Evolutionary conservation across 345 rosid genomes (phyloP).

Genomic region (Lumnitzera littorea): DNA sequence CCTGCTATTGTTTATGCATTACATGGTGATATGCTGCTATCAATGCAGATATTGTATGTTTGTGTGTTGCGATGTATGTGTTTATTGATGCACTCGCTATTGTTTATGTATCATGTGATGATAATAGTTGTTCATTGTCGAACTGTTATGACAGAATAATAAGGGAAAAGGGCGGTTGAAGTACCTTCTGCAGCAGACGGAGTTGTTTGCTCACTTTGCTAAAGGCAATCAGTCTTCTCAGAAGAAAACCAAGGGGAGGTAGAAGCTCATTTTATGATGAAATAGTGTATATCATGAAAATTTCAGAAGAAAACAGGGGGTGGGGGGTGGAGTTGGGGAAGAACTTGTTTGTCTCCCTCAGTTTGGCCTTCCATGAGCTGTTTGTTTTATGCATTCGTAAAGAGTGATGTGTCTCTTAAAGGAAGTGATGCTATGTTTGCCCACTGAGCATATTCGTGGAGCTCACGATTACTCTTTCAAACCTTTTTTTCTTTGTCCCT

Average conservation of each 20-base stretch:
- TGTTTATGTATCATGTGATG: neutral
- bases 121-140: conserved; percentile 8
- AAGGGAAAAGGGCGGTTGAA: conserved; percentile 85
- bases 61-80: neutral
- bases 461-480: no score
- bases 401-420: no score
- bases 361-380: neutral
- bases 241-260: conserved; percentile 86
- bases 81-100: neutral
- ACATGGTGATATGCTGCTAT: conserved; percentile 46
- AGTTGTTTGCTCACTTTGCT: conserved; percentile 95
- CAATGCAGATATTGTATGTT: conserved; percentile 85
- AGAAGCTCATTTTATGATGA: neutral
- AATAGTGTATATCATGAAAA: neutral
- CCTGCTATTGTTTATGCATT: no score
- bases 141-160: conserved; percentile 51
- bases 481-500: no score
- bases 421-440: no score
- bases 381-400: no score
- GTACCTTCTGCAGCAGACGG: conserved; percentile 92
- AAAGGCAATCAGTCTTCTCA: conserved; percentile 72
- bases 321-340: neutral
- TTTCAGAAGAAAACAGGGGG: no score
- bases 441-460: no score
- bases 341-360: neutral